Conservation (phyloP, 164 flowering plant species). For the Stephania yunnanensis region DNA sequence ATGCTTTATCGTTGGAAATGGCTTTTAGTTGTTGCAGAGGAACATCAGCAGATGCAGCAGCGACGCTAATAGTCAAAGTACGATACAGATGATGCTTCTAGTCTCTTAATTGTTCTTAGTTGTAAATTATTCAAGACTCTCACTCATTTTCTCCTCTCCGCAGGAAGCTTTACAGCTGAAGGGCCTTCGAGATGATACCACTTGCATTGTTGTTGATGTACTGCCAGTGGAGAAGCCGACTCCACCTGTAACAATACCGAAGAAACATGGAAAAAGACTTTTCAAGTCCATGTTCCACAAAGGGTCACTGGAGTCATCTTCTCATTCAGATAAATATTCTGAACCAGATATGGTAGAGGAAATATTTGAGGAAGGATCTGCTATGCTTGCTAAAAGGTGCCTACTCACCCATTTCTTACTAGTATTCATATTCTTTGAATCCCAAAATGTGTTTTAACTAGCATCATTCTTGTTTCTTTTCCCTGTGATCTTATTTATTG, state of each 20-base stretch:
- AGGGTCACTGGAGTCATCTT: slow-evolving; percentile 58
- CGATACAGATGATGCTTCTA: not conserved
- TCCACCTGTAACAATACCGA: slow-evolving; percentile 53
- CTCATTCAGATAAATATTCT: slow-evolving; percentile 35
- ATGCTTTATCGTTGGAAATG: slow-evolving; percentile 69
- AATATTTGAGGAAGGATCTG: slow-evolving; percentile 91
- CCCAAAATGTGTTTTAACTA: not conserved
- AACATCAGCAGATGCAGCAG: slow-evolving; percentile 78
- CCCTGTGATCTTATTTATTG: not conserved
- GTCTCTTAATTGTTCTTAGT: not conserved
- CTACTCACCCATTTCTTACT: slow-evolving; percentile 3
- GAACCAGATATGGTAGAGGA: slow-evolving; percentile 89
- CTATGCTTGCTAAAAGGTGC: slow-evolving; percentile 91
- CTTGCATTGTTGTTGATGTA: slow-evolving; percentile 89
- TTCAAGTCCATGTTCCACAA: slow-evolving; percentile 79
- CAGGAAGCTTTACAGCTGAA: slow-evolving; percentile 76
- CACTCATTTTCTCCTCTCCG: not conserved
- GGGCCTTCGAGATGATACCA: slow-evolving; percentile 96
- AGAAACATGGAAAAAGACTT: slow-evolving; percentile 72
- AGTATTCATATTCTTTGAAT: no score
- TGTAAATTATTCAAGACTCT: not conserved
- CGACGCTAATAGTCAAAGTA: slow-evolving; percentile 85
- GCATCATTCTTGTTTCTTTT: not conserved
- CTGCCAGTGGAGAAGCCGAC: slow-evolving; percentile 57
- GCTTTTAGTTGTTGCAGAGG: slow-evolving; percentile 82